Base-by-base conservation (phyloP, 2,329 filamentous ascomycete genomes). In the Arthroderma sp. region DNA sequence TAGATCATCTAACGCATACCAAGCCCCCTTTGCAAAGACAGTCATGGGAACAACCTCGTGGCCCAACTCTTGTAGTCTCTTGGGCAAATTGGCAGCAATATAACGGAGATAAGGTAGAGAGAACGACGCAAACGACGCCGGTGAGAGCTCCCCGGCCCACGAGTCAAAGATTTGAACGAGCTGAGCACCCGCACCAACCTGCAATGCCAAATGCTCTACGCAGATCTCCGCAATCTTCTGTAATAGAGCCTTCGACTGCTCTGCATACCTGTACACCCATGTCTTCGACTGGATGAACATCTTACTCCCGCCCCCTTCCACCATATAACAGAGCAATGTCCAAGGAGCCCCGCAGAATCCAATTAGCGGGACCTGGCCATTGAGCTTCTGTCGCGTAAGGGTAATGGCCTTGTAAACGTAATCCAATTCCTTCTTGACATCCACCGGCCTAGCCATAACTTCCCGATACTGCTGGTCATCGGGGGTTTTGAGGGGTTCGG, bases 281-380 rank as follows among this genome's bases (percentile, higher is more conserved):
- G 84, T 94, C 75, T 98, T 98, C 58, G 79, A 83, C 66, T 94
- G 82, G 48, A 85, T 80, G 68, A 96, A 96, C 60, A 96, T 72
- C 71, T 96, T 96, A 54, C 83, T 93, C 37, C 91, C 91, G 40
- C 91, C 91, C 10, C 91, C 91, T 66, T 98, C 91, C 11, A 96
- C 86, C 91, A 98, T 98, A 70, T 98, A 98, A 70, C 89, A 94
- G 58, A 98, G 75, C 48, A 98, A 67, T 2, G 91, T 98, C 86
- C 91, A 98, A 1, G 91, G 91, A 5, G 91, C 88, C 44, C 91
- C 91, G 57, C 88, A 95, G 70, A 98, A 98, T 32, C 91, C 91
- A 61, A 94, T 93, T 52, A 98, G 68, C 4, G 91, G 91, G 30
- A 98, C 91, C 38, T 87, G 75, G 1, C 91, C 91, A 40, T 80